Percentiles rank a stretch among this genome's conserved stretches.
Conservation (phyloP, 2,329 filamentous ascomycete species). For the Colletotrichum phormii region DNA sequence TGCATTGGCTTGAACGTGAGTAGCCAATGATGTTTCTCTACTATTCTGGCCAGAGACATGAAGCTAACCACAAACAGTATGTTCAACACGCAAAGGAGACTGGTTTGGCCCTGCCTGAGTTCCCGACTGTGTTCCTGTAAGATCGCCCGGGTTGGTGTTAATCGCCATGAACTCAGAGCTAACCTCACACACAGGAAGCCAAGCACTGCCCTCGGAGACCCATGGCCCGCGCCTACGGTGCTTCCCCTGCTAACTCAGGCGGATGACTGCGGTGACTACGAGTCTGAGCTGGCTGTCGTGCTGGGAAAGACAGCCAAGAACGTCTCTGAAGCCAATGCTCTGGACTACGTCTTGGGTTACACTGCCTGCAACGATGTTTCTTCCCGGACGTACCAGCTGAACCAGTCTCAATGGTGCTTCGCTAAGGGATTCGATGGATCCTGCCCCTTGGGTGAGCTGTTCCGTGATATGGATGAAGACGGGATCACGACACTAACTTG, state of each 20-base stretch:
- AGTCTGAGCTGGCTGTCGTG: slow-evolving; percentile 69
- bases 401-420: slow-evolving; percentile 66
- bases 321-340: slow-evolving; percentile 65
- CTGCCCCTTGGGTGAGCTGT: slow-evolving; percentile 55
- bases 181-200: slow-evolving; percentile 56
- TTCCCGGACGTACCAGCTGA: slow-evolving; percentile 66
- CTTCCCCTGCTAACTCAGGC: slow-evolving; percentile 62
- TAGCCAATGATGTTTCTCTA: slow-evolving; percentile 39
- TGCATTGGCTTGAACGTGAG: slow-evolving; percentile 68
- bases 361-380: slow-evolving; percentile 73
- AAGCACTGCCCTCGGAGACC: slow-evolving; percentile 63
- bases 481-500: background rate
- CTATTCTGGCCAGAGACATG: background rate
- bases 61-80: slow-evolving; percentile 42
- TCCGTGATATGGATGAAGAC: too few relatives aligned
- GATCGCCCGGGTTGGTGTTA: background rate
- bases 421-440: slow-evolving; percentile 69
- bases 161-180: background rate
- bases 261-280: slow-evolving; percentile 68
- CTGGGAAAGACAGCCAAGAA: slow-evolving; percentile 64
- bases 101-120: slow-evolving; percentile 61
- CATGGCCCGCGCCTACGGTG: slow-evolving; percentile 61
- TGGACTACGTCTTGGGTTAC: slow-evolving; percentile 73
- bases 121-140: slow-evolving; percentile 67
- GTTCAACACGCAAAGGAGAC: slow-evolving; percentile 58